phyloP scores from a whole-genome alignment of 768 basidiomycete species.

The Pisolithus albus region DNA sequence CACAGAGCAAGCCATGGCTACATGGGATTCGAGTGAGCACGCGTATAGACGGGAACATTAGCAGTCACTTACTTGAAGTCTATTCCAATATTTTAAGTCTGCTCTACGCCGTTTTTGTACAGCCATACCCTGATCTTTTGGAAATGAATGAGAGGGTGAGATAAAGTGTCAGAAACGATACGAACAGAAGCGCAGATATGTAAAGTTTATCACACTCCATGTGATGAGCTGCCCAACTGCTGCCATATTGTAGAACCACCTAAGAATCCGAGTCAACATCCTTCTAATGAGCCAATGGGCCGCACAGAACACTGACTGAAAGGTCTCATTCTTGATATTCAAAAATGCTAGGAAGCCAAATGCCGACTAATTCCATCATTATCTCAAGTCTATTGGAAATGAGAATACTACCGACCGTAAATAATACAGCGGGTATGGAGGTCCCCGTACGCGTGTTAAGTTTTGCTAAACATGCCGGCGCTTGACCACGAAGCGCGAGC shows the following conservation, averaged over 20 bases:
- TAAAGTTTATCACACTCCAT: constrained; percentile 62
- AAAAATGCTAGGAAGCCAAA: constrained; percentile 29
- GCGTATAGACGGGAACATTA: neutral
- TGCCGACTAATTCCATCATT: constrained; percentile 19
- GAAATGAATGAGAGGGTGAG: neutral
- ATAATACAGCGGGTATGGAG: constrained; percentile 33
- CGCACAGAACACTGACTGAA: constrained; percentile 17
- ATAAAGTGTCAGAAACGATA: neutral
- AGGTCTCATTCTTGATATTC: constrained; percentile 13
- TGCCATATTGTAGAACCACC: constrained; percentile 63
- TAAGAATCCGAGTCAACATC: constrained; percentile 8
- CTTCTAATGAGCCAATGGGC: no score
- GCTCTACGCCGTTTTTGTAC: neutral
- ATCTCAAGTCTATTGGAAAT: neutral
- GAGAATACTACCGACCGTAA: constrained; percentile 10
- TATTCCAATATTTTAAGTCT: neutral
- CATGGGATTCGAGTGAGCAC: constrained; percentile 12
- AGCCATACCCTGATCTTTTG: neutral
- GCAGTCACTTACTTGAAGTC: neutral
- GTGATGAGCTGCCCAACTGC: constrained; percentile 60
- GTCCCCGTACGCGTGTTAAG: constrained; percentile 40
- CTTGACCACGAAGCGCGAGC: constrained; percentile 41
- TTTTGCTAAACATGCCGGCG: constrained; percentile 36
- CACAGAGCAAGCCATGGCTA: constrained; percentile 58
- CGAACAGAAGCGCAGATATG: constrained; percentile 60